These are phyloP conservation scores for Phanerochaete carnosa DNA, from an alignment of 768 basidiomycete species.

Conservation along the genomic window DNA sequence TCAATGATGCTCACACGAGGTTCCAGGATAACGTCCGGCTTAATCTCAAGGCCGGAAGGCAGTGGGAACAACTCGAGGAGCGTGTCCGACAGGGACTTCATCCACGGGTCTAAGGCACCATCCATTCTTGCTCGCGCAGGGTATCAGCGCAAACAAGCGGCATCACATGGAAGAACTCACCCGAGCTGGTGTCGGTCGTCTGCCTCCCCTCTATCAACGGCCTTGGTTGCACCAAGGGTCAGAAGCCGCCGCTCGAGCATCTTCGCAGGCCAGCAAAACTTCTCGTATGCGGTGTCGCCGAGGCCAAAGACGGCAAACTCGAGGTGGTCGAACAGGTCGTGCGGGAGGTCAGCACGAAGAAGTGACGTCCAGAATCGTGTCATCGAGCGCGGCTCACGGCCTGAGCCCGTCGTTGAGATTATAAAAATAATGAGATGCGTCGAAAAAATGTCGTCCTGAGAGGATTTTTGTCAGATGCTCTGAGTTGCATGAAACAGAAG, in stretches of 20 bases:
- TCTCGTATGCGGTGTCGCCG: conserved; percentile 84
- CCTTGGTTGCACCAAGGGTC: conserved; percentile 64
- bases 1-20: conserved; percentile 28
- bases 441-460: conserved; percentile 64
- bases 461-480: background rate
- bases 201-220: conserved; percentile 72
- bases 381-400: conserved; percentile 78
- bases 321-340: conserved; percentile 77
- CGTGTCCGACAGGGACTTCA: conserved; percentile 41
- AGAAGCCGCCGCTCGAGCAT: conserved; percentile 64
- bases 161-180: conserved; percentile 40
- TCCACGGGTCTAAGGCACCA: conserved; percentile 71
- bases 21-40: conserved; percentile 26
- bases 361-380: conserved; percentile 73
- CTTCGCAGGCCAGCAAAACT: conserved; percentile 92
- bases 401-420: conserved; percentile 82
- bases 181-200: conserved; percentile 83
- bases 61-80: conserved; percentile 52
- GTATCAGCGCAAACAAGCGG: background rate
- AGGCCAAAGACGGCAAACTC: conserved; percentile 80
- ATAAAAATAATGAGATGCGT: conserved; percentile 73
- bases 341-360: conserved; percentile 71
- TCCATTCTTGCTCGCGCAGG: conserved; percentile 50
- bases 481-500: background rate
- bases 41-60: conserved; percentile 34